phyloP scores from a whole-genome alignment of 2,329 filamentous ascomycete species.

The Beauveria varroae region DNA sequence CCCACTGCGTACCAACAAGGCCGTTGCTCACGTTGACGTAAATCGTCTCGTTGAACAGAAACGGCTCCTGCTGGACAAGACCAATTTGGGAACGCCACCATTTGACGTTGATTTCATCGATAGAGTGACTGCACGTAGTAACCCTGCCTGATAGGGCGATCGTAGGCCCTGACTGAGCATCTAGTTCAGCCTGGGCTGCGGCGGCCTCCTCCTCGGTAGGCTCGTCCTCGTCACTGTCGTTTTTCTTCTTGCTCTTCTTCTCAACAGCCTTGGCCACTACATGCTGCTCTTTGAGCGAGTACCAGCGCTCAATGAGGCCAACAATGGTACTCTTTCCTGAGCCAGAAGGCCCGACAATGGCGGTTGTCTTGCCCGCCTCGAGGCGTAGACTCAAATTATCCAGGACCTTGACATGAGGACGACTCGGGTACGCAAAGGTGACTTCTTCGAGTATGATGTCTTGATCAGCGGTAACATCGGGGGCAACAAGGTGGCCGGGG shows the following conservation, averaged over 20 bases:
- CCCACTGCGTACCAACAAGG: slow-evolving; percentile 44
- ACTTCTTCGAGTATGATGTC: slow-evolving; percentile 50
- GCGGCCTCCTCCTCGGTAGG: slow-evolving; percentile 24
- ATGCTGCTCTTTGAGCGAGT: slow-evolving; percentile 49
- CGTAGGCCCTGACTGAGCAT: slow-evolving; percentile 31
- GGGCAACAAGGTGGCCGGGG: slow-evolving; percentile 27
- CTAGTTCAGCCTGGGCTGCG: slow-evolving; percentile 17
- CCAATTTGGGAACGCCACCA: slow-evolving; percentile 58
- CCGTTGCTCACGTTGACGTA: slow-evolving; percentile 56
- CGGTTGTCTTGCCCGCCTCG: slow-evolving; percentile 58
- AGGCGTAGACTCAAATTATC: slow-evolving; percentile 52
- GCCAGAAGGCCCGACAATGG: slow-evolving; percentile 66
- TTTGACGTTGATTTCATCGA: slow-evolving; percentile 53
- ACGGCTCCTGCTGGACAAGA: slow-evolving; percentile 61
- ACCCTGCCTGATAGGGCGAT: slow-evolving; percentile 42
- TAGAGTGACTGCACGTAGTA: slow-evolving; percentile 41
- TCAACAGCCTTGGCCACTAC: slow-evolving; percentile 34
- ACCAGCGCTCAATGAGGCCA: slow-evolving; percentile 65
- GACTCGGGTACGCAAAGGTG: slow-evolving; percentile 64
- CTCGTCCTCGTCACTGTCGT: slow-evolving; percentile 18
- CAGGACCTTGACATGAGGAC: slow-evolving; percentile 56
- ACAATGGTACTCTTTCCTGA: slow-evolving; percentile 70
- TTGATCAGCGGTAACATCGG: slow-evolving; percentile 30
- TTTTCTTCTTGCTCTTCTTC: slow-evolving; percentile 28
- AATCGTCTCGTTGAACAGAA: slow-evolving; percentile 60